phyloP scores from a whole-genome alignment of 345 rosid genomes.

The Sisymbrium irio region DNA sequence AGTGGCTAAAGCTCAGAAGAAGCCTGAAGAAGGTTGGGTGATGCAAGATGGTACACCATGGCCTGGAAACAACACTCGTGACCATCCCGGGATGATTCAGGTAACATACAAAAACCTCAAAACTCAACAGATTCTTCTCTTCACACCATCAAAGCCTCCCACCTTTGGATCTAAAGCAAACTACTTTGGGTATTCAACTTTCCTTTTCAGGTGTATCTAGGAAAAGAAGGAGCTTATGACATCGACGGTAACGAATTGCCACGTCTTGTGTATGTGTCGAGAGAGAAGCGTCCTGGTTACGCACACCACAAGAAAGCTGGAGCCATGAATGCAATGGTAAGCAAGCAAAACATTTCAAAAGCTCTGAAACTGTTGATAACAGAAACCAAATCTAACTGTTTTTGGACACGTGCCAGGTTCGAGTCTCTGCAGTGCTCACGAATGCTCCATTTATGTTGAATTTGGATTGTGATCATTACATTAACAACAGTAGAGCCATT shows the following conservation, averaged over 20 bases:
- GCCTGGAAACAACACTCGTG: conserved; percentile 99
- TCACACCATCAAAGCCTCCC: neutral
- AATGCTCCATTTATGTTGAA: conserved; percentile 93
- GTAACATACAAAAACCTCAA: conserved; percentile 26
- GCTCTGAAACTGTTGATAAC: too few species aligned
- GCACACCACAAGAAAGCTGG: conserved; percentile 98
- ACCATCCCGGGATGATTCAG: conserved; percentile 99
- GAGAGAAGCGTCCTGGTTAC: conserved; percentile 96
- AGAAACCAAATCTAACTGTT: too few species aligned
- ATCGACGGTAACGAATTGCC: conserved; percentile 93
- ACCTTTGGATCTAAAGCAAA: neutral
- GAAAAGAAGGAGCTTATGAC: conserved; percentile 89
- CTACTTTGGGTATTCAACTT: neutral
- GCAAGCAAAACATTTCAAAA: neutral
- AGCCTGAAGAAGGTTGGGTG: conserved; percentile 99
- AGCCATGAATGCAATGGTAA: conserved; percentile 94
- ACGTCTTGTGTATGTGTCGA: conserved; percentile 85
- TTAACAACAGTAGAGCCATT: conserved; percentile 85
- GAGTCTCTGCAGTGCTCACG: conserved; percentile 94
- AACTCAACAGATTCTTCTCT: neutral
- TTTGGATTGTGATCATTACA: conserved; percentile 92
- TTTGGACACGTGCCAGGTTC: conserved; percentile 45
- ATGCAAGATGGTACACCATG: conserved; percentile 99
- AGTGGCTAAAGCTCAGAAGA: conserved; percentile 93
- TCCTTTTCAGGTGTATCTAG: conserved; percentile 72